phyloP scores from a whole-genome alignment of 441 rosid genomes.

The Cnidoscolus chayamansa region DNA sequence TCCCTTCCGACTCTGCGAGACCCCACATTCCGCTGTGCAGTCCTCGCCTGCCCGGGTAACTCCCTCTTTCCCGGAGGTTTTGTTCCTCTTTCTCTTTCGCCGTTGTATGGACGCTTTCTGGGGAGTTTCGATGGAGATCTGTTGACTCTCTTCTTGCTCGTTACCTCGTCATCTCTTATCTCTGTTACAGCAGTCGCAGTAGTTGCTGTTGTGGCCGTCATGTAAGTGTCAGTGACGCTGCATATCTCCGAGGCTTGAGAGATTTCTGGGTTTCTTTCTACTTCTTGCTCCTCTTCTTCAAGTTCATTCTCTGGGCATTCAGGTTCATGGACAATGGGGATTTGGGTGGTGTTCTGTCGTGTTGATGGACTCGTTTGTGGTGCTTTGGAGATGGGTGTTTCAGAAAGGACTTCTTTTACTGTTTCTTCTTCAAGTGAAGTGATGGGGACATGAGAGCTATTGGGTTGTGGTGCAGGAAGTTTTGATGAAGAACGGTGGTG shows the following conservation, averaged over 20 bases:
- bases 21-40: slow-evolving; percentile 30
- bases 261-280: slow-evolving; percentile 34
- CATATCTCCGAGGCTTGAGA: slow-evolving; percentile 55
- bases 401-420: slow-evolving; percentile 73
- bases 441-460: slow-evolving; percentile 12
- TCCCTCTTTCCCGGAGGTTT: slow-evolving; percentile 29
- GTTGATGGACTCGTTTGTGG: neutral
- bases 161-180: slow-evolving; percentile 60
- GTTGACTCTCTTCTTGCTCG: slow-evolving; percentile 42
- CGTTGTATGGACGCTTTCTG: slow-evolving; percentile 41
- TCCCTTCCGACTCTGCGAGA: slow-evolving; percentile 35
- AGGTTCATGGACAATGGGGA: neutral
- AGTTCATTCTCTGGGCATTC: slow-evolving; percentile 14
- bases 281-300: slow-evolving; percentile 11
- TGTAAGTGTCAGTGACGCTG: slow-evolving; percentile 42
- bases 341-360: slow-evolving; percentile 8
- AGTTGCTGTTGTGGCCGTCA: slow-evolving; percentile 41
- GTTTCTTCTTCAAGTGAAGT: slow-evolving; percentile 60
- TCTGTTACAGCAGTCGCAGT: slow-evolving; percentile 46
- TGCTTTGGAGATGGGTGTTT: slow-evolving; percentile 36
- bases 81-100: slow-evolving; percentile 30
- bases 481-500: slow-evolving; percentile 25
- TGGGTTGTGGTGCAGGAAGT: slow-evolving; percentile 6
- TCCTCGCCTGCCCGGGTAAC: slow-evolving; percentile 25
- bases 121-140: slow-evolving; percentile 47